phyloP scores from a whole-genome alignment of 2,329 filamentous ascomycete genomes.

The Colletotrichum chrysophilum region DNA sequence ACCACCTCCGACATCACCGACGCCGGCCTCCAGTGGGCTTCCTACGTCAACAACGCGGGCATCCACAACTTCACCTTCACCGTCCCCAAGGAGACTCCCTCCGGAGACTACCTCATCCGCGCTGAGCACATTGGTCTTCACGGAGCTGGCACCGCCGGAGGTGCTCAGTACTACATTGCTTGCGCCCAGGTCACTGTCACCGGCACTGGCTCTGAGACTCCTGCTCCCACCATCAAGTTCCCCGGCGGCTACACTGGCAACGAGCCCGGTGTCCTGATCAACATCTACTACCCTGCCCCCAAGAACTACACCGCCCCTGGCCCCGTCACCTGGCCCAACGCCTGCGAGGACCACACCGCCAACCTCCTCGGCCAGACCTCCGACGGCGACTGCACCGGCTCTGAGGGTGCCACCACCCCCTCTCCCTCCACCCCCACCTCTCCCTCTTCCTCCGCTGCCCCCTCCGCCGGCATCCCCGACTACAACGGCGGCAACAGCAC shows the following conservation, averaged over 20 bases:
- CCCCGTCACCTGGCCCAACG: constrained; percentile 36
- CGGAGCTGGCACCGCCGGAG: constrained; percentile 31
- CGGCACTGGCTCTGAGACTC: constrained; percentile 35
- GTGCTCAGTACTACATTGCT: constrained; percentile 42
- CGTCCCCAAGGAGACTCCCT: constrained; percentile 42
- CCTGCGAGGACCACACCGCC: constrained; percentile 41
- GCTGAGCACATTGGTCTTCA: constrained; percentile 42
- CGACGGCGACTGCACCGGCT: constrained; percentile 40
- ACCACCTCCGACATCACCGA: constrained; percentile 32
- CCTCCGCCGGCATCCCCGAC: constrained; percentile 20
- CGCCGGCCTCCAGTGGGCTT: constrained; percentile 36
- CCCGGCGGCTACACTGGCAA: constrained; percentile 36
- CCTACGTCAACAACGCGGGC: constrained; percentile 31
- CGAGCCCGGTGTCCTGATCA: constrained; percentile 37
- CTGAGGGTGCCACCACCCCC: constrained; percentile 17
- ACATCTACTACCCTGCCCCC: constrained; percentile 39
- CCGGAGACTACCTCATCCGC: constrained; percentile 39
- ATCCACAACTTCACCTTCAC: constrained; percentile 42
- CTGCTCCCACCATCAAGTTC: constrained; percentile 33
- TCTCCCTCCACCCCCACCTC: not conserved
- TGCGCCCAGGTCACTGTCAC: constrained; percentile 39
- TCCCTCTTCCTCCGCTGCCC: constrained; percentile 2
- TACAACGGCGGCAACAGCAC: constrained; percentile 19
- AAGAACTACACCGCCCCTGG: constrained; percentile 36
- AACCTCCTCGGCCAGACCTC: constrained; percentile 35